A percentile compares a stretch with the other conserved stretches of the same genome.
Evolutionary conservation across 192 early-diverging fungal genomes (phyloP).

Genomic region (Geranomyces michiganensis): DNA sequence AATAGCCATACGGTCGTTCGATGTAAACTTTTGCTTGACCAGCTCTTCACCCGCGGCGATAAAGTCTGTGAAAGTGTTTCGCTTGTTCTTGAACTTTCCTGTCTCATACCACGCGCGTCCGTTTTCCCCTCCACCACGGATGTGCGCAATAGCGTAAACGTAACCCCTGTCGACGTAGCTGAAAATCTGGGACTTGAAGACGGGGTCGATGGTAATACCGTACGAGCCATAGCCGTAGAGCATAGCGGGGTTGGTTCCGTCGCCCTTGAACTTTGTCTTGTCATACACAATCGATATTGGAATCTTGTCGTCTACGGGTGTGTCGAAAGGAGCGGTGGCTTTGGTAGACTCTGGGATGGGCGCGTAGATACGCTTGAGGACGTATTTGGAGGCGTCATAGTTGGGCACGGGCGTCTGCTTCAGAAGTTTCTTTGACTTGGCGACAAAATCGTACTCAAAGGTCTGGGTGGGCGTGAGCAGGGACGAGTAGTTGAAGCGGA

Average conservation of each 20-base stretch:
- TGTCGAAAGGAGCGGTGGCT: conserved; percentile 46
- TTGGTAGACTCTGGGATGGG: conserved; percentile 35
- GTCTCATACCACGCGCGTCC: conserved; percentile 50
- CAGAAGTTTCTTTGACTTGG: conserved; percentile 21
- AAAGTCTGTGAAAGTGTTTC: conserved; percentile 58
- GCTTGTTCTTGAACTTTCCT: conserved; percentile 56
- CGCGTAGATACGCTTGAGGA: conserved; percentile 35
- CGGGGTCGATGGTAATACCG: conserved; percentile 41
- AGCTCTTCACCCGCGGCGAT: conserved; percentile 47
- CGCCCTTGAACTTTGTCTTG: conserved; percentile 38
- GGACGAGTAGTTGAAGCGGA: conserved; percentile 44
- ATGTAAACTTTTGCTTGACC: conserved; percentile 37
- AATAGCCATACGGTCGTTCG: conserved; percentile 43
- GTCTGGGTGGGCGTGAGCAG: conserved; percentile 37
- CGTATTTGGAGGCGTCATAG: conserved; percentile 37
- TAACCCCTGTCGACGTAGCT: conserved; percentile 49
- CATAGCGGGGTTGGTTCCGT: conserved; percentile 44
- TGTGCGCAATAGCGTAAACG: conserved; percentile 48
- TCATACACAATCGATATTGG: conserved; percentile 51
- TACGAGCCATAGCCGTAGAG: conserved; percentile 53
- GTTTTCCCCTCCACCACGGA: conserved; percentile 49
- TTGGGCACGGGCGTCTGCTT: conserved; percentile 37
- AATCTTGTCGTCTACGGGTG: conserved; percentile 43
- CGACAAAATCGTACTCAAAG: conserved; percentile 37
- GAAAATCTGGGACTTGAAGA: conserved; percentile 30